phyloP scores from a whole-genome alignment of 345 rosid genomes.

The Toxicodendron radicans region DNA sequence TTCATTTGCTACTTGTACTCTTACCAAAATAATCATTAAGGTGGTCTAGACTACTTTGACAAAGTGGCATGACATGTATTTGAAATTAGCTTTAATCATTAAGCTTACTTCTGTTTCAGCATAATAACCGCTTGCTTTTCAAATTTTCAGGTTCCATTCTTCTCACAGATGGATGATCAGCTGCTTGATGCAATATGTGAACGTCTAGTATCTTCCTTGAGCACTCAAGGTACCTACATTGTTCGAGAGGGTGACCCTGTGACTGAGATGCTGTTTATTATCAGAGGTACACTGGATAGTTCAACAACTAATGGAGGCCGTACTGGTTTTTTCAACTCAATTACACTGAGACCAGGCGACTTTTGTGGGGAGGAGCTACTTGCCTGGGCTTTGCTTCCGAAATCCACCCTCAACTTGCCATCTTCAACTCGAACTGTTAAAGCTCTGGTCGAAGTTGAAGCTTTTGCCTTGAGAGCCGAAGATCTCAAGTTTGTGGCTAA shows the following conservation, averaged over 20 bases:
- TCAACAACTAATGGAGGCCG: slow-evolving; percentile 92
- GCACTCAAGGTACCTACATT: slow-evolving; percentile 75
- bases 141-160: slow-evolving; percentile 74
- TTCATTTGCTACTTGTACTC: neutral
- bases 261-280: slow-evolving; percentile 84
- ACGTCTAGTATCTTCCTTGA: slow-evolving; percentile 75
- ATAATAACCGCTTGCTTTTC: neutral
- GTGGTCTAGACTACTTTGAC: neutral
- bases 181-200: slow-evolving; percentile 95
- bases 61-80: neutral
- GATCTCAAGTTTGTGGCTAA: slow-evolving; percentile 91
- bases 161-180: slow-evolving; percentile 97
- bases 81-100: neutral
- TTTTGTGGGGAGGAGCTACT: slow-evolving; percentile 94
- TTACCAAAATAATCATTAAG: neutral
- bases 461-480: slow-evolving; percentile 88
- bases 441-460: slow-evolving; percentile 87
- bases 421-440: slow-evolving; percentile 89
- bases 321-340: slow-evolving; percentile 90
- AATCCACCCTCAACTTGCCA: slow-evolving; percentile 68
- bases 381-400: slow-evolving; percentile 93
- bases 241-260: slow-evolving; percentile 97
- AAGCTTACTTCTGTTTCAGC: neutral
- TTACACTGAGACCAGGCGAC: slow-evolving; percentile 79
- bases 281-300: slow-evolving; percentile 89